phyloP scores from a whole-genome alignment of 2,329 filamentous ascomycete genomes.

The Curvularia verruculosa region DNA sequence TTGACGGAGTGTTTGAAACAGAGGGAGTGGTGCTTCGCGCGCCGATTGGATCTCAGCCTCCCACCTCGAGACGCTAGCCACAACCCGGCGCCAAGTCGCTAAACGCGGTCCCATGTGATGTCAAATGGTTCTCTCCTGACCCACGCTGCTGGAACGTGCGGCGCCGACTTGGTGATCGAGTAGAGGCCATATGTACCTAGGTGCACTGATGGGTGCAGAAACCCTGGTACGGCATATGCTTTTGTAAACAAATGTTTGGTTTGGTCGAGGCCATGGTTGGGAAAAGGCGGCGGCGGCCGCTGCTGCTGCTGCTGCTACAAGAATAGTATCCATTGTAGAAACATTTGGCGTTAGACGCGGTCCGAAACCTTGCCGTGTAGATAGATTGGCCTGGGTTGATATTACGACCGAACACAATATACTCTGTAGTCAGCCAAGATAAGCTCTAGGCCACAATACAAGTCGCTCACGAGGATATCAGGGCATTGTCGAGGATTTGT shows the following conservation, averaged over 20 bases:
- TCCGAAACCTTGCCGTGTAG: neutral
- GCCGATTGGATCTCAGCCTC: slow-evolving; percentile 22
- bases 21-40: slow-evolving; percentile 13
- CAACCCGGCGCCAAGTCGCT: slow-evolving; percentile 14
- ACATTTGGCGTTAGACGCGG: neutral
- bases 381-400: neutral
- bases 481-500: neutral
- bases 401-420: neutral
- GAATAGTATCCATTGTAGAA: no score
- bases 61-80: slow-evolving; percentile 15
- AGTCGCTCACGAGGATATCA: neutral
- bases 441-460: no score
- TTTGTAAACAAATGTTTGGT: neutral
- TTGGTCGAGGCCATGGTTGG: neutral
- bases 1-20: slow-evolving; percentile 24
- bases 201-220: neutral
- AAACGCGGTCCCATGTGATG: slow-evolving; percentile 16
- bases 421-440: no score
- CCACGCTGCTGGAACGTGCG: slow-evolving; percentile 2
- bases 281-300: neutral
- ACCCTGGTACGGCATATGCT: neutral
- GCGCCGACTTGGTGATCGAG: neutral
- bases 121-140: slow-evolving; percentile 12
- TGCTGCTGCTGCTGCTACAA: no score
- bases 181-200: neutral